phyloP scores from a whole-genome alignment of 352 stramenopile genomes.

The Globisporangium parvum region DNA sequence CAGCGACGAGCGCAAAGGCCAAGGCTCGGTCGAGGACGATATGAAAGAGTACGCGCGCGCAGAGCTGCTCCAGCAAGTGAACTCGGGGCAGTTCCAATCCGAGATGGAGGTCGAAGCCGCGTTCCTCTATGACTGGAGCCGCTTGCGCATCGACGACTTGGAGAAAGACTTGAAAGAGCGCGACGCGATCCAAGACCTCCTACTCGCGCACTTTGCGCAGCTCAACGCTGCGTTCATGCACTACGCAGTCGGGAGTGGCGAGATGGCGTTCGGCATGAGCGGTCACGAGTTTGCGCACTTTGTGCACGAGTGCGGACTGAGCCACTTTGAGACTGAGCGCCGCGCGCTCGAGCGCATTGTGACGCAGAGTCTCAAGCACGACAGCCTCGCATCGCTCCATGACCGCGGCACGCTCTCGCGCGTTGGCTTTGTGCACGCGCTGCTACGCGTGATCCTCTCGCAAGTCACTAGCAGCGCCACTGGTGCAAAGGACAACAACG shows the following conservation, averaged over 20 bases:
- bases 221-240: slow-evolving; percentile 71
- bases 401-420: slow-evolving; percentile 50
- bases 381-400: slow-evolving; percentile 40
- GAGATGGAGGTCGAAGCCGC: slow-evolving; percentile 75
- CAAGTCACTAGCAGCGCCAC: slow-evolving; percentile 9
- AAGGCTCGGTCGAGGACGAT: slow-evolving; percentile 27
- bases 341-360: slow-evolving; percentile 32
- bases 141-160: slow-evolving; percentile 49
- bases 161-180: slow-evolving; percentile 37
- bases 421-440: slow-evolving; percentile 63
- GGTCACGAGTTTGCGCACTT: slow-evolving; percentile 65
- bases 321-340: slow-evolving; percentile 30
- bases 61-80: slow-evolving; percentile 70
- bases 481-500: slow-evolving; percentile 15
- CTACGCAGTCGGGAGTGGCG: slow-evolving; percentile 62
- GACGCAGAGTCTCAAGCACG: slow-evolving; percentile 26
- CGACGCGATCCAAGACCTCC: slow-evolving; percentile 44
- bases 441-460: slow-evolving; percentile 36
- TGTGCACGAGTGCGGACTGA: slow-evolving; percentile 61
- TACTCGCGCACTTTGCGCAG: slow-evolving; percentile 42
- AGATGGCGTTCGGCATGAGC: slow-evolving; percentile 62
- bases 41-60: slow-evolving; percentile 57
- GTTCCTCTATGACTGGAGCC: slow-evolving; percentile 76
- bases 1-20: slow-evolving; percentile 5
- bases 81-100: slow-evolving; percentile 71